These are phyloP conservation scores for Cavenderia fasciculata DNA, from an alignment of 78 protist species.

Conservation along the genomic window DNA sequence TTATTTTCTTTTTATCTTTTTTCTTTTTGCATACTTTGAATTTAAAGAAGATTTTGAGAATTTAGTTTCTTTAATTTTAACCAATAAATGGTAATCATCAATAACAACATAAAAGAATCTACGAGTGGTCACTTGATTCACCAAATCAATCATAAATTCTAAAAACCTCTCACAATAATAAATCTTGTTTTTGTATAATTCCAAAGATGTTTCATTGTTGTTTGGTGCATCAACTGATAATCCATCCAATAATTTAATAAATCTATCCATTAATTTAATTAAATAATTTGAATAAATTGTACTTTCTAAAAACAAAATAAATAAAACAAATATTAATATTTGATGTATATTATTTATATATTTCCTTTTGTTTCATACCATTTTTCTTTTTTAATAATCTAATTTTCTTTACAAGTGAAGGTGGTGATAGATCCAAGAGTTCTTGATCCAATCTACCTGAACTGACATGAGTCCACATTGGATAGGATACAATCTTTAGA, in stretches of 20 bases:
- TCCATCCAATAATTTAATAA: not conserved
- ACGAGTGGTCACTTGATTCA: conserved; percentile 94
- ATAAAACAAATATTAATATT: not conserved
- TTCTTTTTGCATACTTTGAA: not conserved
- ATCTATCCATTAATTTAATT: not conserved
- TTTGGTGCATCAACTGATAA: too few relatives aligned
- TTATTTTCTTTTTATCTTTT: not conserved
- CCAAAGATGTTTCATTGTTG: not conserved
- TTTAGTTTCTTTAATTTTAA: conserved; percentile 24
- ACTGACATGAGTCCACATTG: conserved; percentile 43
- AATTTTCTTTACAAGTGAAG: conserved; percentile 19
- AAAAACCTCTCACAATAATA: conserved; percentile 74
- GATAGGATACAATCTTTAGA: conserved; percentile 58
- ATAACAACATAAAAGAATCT: conserved; percentile 83
- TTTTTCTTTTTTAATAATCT: conserved; percentile 25
- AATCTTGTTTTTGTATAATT: not conserved
- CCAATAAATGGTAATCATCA: conserved; percentile 80
- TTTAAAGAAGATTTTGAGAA: not conserved
- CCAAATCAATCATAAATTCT: conserved; percentile 88
- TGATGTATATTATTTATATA: not conserved
- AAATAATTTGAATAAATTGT: conserved; percentile 29
- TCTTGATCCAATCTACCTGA: conserved; percentile 5
- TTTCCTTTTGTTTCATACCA: not conserved
- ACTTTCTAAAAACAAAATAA: not conserved
- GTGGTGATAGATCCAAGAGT: not conserved